phyloP scores from a whole-genome alignment of 1,284 basidiomycete species.

The Ustilago vetiveriae region DNA sequence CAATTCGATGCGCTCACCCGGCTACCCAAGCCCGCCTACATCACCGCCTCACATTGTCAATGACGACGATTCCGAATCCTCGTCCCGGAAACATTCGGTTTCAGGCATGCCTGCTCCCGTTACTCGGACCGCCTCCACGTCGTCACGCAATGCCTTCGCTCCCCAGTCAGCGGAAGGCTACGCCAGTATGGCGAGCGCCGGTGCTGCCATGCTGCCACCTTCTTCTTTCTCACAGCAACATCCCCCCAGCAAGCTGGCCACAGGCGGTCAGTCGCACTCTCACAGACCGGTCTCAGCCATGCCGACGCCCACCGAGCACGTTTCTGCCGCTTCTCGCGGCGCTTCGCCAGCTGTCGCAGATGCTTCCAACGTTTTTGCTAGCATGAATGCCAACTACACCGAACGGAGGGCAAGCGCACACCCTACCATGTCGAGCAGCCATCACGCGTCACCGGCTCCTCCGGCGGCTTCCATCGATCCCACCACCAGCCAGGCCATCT shows the following conservation, averaged over 20 bases:
- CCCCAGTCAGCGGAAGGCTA: too few species aligned
- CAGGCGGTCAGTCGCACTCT: constrained; percentile 56
- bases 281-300: constrained; percentile 62
- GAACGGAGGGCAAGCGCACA: constrained; percentile 62
- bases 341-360: constrained; percentile 8
- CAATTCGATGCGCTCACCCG: constrained; percentile 28
- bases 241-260: constrained; percentile 54
- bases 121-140: too few species aligned
- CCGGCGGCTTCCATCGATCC: constrained; percentile 37
- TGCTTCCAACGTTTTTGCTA: constrained; percentile 42
- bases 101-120: constrained; percentile 19
- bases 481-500: constrained; percentile 52
- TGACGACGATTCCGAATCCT: constrained; percentile 2
- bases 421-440: constrained; percentile 51
- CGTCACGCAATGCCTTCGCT: too few species aligned
- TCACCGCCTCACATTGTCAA: constrained; percentile 35
- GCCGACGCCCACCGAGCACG: constrained; percentile 51
- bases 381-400: constrained; percentile 46
- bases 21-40: constrained; percentile 41
- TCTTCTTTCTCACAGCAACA: constrained; percentile 32
- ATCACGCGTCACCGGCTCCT: constrained; percentile 5
- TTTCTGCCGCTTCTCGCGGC: constrained; percentile 14
- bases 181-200: constrained; percentile 42
- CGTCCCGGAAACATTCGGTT: constrained; percentile 9
- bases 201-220: constrained; percentile 29